Evolutionary conservation across 805 yeast species (phyloP).

Genomic region (Schwanniomyces polymorphus): DNA sequence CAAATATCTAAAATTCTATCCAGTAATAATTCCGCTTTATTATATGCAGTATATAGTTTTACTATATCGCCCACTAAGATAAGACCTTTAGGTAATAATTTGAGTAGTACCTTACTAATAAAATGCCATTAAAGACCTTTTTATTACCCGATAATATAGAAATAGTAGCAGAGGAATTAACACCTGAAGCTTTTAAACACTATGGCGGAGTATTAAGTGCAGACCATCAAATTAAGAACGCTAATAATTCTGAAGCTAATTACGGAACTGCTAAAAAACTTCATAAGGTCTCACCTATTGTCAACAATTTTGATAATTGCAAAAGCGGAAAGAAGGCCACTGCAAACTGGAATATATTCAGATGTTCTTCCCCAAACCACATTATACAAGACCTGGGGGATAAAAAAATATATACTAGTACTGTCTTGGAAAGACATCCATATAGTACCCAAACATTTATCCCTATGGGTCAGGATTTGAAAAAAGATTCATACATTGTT

Average conservation of each 20-base stretch:
- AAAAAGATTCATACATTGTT: slow-evolving; percentile 63
- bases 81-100: no score
- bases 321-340: slow-evolving; percentile 50
- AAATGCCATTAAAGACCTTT: slow-evolving; percentile 47
- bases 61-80: no score
- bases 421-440: slow-evolving; percentile 89
- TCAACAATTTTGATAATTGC: slow-evolving; percentile 48
- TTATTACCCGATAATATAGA: slow-evolving; percentile 17
- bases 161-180: slow-evolving; percentile 55
- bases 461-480: slow-evolving; percentile 74
- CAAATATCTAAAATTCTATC: no score
- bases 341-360: slow-evolving; percentile 79
- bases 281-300: slow-evolving; percentile 68
- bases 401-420: slow-evolving; percentile 44
- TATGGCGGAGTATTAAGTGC: slow-evolving; percentile 83
- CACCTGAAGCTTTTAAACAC: slow-evolving; percentile 63
- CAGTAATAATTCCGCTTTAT: no score
- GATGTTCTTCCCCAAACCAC: slow-evolving; percentile 77
- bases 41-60: no score
- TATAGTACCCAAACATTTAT: slow-evolving; percentile 83
- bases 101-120: background rate
- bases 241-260: slow-evolving; percentile 59
- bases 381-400: slow-evolving; percentile 33
- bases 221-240: slow-evolving; percentile 60
- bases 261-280: slow-evolving; percentile 92